These are phyloP conservation scores for Papiliotrema nemorosa DNA, from an alignment of 1,284 basidiomycete genomes.

Conservation along the genomic window DNA sequence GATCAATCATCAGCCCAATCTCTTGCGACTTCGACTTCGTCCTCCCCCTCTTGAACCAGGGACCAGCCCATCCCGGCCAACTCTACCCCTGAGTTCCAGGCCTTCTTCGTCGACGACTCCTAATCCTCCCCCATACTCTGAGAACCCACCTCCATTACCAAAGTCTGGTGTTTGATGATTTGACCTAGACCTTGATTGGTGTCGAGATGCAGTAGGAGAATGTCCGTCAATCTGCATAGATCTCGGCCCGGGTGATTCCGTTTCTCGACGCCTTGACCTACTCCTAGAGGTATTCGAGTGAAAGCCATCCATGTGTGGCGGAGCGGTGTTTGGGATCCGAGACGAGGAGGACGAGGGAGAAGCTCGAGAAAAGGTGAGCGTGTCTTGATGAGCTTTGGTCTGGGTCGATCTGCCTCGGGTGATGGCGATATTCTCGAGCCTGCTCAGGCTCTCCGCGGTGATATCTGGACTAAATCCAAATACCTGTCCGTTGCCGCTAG, in stretches of 20 bases:
- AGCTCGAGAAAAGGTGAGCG: constrained; percentile 3
- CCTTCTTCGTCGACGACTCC: constrained; percentile 9
- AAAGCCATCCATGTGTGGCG: background rate
- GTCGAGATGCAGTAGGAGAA: background rate
- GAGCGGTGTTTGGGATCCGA: background rate
- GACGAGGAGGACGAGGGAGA: background rate
- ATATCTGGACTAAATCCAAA: constrained; percentile 1
- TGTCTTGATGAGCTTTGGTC: background rate
- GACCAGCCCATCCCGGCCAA: background rate
- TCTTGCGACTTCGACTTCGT: background rate
- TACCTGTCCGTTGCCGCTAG: background rate
- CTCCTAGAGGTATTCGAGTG: background rate
- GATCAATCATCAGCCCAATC: background rate
- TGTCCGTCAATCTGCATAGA: background rate
- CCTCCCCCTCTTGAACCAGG: background rate
- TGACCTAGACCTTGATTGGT: background rate
- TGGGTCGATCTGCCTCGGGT: background rate
- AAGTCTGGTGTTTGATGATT: background rate
- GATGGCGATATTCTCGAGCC: constrained; percentile 3
- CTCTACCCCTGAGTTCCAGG: constrained; percentile 1
- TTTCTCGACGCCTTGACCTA: constrained; percentile 1
- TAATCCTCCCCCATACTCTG: constrained; percentile 3
- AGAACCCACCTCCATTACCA: background rate
- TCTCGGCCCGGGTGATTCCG: background rate
- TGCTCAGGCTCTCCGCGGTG: constrained; percentile 1